Percentiles rank a stretch among this genome's conserved stretches.
phyloP scores from a whole-genome alignment of 2,329 filamentous ascomycete genomes.

The Rhinocladiella mackenziei region DNA sequence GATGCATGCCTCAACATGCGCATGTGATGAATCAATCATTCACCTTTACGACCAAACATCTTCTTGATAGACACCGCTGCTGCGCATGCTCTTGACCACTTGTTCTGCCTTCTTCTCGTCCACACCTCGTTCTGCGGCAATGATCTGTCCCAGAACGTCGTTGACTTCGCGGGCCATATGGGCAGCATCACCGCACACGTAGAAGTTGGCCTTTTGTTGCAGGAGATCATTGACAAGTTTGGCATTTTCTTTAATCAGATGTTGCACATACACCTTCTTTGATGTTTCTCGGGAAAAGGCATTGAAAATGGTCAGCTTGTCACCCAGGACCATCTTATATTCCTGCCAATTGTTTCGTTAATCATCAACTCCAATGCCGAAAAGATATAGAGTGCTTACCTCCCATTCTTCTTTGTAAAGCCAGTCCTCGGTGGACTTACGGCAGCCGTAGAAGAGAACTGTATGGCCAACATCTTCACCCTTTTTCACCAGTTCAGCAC shows the following conservation, averaged over 20 bases:
- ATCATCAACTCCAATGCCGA: slow-evolving; percentile 17
- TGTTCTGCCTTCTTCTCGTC: slow-evolving; percentile 87
- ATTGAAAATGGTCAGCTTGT: slow-evolving; percentile 84
- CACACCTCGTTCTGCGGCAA: slow-evolving; percentile 76
- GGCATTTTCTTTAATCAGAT: slow-evolving; percentile 77
- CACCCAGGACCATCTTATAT: slow-evolving; percentile 77
- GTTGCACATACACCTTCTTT: slow-evolving; percentile 96
- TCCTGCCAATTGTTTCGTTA: slow-evolving; percentile 53
- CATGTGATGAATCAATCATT: neutral
- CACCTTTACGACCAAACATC: slow-evolving; percentile 60
- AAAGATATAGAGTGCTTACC: slow-evolving; percentile 57
- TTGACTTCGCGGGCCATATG: slow-evolving; percentile 97
- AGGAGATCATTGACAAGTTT: slow-evolving; percentile 84
- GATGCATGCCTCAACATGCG: neutral
- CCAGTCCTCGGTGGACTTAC: slow-evolving; percentile 84
- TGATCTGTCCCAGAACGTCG: slow-evolving; percentile 76
- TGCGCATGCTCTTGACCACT: slow-evolving; percentile 94
- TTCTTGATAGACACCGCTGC: slow-evolving; percentile 92
- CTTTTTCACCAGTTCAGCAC: slow-evolving; percentile 73
- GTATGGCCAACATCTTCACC: slow-evolving; percentile 83
- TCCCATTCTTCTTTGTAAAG: slow-evolving; percentile 89
- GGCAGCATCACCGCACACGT: slow-evolving; percentile 95
- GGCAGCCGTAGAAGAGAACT: slow-evolving; percentile 91
- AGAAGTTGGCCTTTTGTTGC: slow-evolving; percentile 82
- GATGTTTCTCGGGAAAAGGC: slow-evolving; percentile 88